Evolutionary conservation across 1,284 basidiomycete species (phyloP).

Genomic region (Malassezia cuniculi): DNA sequence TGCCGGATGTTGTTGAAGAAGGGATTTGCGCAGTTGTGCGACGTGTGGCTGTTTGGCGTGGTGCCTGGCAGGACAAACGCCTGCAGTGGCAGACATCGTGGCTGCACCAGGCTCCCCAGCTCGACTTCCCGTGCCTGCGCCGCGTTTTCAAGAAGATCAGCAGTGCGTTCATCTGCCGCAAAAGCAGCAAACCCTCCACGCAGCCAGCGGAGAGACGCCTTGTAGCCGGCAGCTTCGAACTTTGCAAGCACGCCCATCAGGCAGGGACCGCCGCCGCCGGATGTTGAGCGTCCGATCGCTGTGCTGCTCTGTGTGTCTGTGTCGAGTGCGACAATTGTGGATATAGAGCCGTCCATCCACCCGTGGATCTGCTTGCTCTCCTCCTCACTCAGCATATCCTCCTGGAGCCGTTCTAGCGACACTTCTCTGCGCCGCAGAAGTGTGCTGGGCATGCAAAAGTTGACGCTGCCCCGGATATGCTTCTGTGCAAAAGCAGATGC

Average conservation of each 20-base stretch:
- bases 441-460: slow-evolving; percentile 82
- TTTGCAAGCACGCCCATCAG: slow-evolving; percentile 40
- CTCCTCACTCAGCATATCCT: slow-evolving; percentile 30
- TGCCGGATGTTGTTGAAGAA: slow-evolving; percentile 81
- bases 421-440: slow-evolving; percentile 53
- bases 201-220: slow-evolving; percentile 38
- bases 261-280: slow-evolving; percentile 37
- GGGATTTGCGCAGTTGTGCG: too few relatives aligned
- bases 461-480: slow-evolving; percentile 53
- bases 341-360: not conserved
- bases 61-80: slow-evolving; percentile 32
- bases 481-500: slow-evolving; percentile 47
- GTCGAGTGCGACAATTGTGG: slow-evolving; percentile 35
- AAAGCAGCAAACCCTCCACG: slow-evolving; percentile 36
- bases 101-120: slow-evolving; percentile 24
- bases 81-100: slow-evolving; percentile 29
- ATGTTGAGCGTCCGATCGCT: slow-evolving; percentile 28
- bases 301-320: slow-evolving; percentile 25
- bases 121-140: too few relatives aligned
- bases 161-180: not conserved
- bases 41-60: slow-evolving; percentile 10
- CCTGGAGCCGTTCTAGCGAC: slow-evolving; percentile 34
- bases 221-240: slow-evolving; percentile 34
- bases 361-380: slow-evolving; percentile 20
- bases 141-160: too few relatives aligned